Evolutionary conservation across 1,139 yeast genomes (phyloP).

Genomic region (Debaryomyces subglobosus): DNA sequence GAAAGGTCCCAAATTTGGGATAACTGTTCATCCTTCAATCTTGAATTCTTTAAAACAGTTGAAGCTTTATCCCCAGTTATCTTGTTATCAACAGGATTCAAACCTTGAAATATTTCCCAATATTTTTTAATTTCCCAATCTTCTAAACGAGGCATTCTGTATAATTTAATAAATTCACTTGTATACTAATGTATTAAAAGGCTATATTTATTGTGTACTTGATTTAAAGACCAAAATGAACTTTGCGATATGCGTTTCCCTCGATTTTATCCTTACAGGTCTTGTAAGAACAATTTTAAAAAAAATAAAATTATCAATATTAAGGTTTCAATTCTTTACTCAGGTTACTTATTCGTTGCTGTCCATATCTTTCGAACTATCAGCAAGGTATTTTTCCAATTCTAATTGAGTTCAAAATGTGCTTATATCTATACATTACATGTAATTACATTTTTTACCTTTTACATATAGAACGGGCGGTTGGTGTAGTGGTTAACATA

Average conservation of each 20-base stretch:
- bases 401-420: not conserved
- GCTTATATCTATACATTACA: not conserved
- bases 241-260: not conserved
- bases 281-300: not conserved
- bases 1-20: conserved; percentile 89
- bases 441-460: not conserved
- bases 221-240: not conserved
- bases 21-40: conserved; percentile 73
- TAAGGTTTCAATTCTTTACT: too few species aligned
- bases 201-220: not conserved
- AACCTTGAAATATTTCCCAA: conserved; percentile 95
- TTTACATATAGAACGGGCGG: conserved; percentile 33
- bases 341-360: not conserved
- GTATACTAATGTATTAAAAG: not conserved
- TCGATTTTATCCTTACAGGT: not conserved
- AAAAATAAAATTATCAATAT: not conserved
- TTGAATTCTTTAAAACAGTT: conserved; percentile 86
- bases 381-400: not conserved
- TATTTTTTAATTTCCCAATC: conserved; percentile 95
- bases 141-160: conserved; percentile 65
- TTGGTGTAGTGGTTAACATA: conserved; percentile 57
- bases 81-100: conserved; percentile 76
- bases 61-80: conserved; percentile 85
- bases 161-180: not conserved
- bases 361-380: not conserved